These are phyloP conservation scores for Globisporangium abappressorium DNA, from an alignment of 352 stramenopile species.

Conservation along the genomic window DNA sequence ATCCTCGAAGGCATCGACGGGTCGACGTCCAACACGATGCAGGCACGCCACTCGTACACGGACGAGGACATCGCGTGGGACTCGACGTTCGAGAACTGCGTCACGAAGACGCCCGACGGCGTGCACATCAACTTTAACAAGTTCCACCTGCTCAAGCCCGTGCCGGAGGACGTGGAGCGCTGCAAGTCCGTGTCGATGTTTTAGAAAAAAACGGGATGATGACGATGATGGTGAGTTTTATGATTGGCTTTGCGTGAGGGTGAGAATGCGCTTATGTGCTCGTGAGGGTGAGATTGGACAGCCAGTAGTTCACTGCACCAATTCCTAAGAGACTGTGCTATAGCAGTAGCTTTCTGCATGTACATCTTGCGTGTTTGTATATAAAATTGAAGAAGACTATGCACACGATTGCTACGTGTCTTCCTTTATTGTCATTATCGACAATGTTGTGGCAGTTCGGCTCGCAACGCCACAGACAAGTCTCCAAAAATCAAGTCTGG, in stretches of 20 bases:
- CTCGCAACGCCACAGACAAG: no score
- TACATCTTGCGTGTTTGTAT: neutral
- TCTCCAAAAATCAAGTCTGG: neutral
- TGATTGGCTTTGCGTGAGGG: neutral
- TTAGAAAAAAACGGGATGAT: neutral
- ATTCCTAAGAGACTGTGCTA: neutral
- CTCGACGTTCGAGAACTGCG: conserved; percentile 73
- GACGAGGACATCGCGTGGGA: conserved; percentile 82
- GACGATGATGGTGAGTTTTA: neutral
- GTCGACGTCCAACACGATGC: conserved; percentile 87
- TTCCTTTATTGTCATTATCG: neutral
- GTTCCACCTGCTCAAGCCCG: conserved; percentile 73
- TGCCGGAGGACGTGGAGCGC: conserved; percentile 44
- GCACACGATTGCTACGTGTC: neutral
- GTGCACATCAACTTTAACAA: conserved; percentile 81
- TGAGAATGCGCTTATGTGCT: neutral
- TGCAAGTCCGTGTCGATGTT: conserved; percentile 23
- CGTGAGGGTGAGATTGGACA: neutral
- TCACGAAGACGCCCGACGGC: conserved; percentile 47
- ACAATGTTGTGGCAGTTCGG: no score
- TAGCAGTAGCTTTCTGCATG: neutral
- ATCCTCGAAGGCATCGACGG: conserved; percentile 84
- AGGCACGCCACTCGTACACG: conserved; percentile 80
- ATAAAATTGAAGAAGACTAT: neutral
- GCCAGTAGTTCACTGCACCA: neutral